Conservation (phyloP, 2,329 filamentous ascomycete species). For the Zymoseptoria brevis region DNA sequence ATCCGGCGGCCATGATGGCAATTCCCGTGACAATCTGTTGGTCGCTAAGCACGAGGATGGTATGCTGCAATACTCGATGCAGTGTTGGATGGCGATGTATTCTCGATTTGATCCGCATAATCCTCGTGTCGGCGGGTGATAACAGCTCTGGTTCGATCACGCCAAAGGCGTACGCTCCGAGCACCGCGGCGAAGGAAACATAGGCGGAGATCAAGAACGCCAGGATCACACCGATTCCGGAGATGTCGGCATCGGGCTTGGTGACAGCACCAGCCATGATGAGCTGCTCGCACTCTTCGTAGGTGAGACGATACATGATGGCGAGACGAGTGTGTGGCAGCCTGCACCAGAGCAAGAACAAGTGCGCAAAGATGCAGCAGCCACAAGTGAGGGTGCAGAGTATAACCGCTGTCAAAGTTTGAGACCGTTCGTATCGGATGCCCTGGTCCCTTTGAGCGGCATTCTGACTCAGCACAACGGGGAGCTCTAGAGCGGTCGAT, state of each 20-base stretch:
- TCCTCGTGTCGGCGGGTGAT: slow-evolving; percentile 1
- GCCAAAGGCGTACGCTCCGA: slow-evolving; percentile 6
- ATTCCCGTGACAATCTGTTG: slow-evolving; percentile 14
- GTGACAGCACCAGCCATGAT: slow-evolving; percentile 4
- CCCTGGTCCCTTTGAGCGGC: no score
- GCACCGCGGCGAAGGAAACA: slow-evolving; percentile 9
- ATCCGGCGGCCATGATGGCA: slow-evolving; percentile 7
- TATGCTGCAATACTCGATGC: background rate
- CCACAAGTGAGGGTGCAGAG: no score
- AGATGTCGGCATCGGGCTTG: slow-evolving; percentile 16
- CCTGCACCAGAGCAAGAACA: no score
- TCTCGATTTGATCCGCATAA: slow-evolving; percentile 1
- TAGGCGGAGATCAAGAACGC: background rate
- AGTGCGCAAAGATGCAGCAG: no score
- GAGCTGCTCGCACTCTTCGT: slow-evolving; percentile 1
- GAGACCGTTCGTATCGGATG: no score
- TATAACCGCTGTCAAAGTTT: no score
- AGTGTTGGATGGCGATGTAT: background rate
- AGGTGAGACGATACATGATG: background rate
- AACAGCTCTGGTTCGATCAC: slow-evolving; percentile 7
- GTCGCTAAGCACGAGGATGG: slow-evolving; percentile 8
- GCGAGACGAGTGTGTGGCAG: no score
- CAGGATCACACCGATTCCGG: slow-evolving; percentile 9
- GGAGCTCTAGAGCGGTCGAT: no score
- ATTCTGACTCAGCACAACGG: no score